A percentile compares a stretch with the other conserved stretches of the same genome.
phyloP scores from a whole-genome alignment of 495 filamentous ascomycete species.

The Extremus antarcticus region DNA sequence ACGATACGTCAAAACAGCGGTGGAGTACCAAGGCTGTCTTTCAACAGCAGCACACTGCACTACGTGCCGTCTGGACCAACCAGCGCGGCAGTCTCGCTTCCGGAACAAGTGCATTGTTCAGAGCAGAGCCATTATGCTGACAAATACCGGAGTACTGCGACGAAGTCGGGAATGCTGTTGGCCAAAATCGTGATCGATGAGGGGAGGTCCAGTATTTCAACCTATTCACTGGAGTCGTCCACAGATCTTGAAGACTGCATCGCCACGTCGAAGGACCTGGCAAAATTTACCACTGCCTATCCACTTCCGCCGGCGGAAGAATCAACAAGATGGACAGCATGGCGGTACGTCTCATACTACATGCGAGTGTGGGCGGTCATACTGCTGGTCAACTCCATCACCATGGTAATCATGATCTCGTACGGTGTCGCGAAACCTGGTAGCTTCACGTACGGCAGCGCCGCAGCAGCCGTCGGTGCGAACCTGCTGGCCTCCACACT shows the following conservation, averaged over 20 bases:
- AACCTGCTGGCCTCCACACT: constrained; percentile 37
- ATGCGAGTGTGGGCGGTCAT: constrained; percentile 22
- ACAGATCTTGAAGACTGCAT: neutral
- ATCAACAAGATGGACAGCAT: neutral
- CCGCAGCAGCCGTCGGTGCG: constrained; percentile 33
- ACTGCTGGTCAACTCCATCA: constrained; percentile 38
- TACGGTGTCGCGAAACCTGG: constrained; percentile 25
- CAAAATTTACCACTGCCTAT: neutral
- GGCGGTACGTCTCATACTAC: constrained; percentile 10
- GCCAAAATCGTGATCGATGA: no score
- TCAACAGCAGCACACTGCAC: neutral
- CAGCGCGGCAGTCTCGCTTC: neutral
- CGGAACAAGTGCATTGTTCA: neutral
- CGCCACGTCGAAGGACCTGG: neutral
- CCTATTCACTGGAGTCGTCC: neutral
- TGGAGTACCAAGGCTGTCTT: neutral
- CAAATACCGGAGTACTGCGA: no score
- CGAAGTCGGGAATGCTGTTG: no score
- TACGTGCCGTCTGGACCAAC: neutral
- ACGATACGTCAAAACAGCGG: neutral
- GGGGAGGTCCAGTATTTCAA: neutral
- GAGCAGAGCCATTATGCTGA: neutral
- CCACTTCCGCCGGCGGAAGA: neutral
- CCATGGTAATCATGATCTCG: constrained; percentile 26
- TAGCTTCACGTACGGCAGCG: constrained; percentile 20